Conservation (phyloP, 2,329 filamentous ascomycete species). For the Magnaporthiopsis poae region DNA sequence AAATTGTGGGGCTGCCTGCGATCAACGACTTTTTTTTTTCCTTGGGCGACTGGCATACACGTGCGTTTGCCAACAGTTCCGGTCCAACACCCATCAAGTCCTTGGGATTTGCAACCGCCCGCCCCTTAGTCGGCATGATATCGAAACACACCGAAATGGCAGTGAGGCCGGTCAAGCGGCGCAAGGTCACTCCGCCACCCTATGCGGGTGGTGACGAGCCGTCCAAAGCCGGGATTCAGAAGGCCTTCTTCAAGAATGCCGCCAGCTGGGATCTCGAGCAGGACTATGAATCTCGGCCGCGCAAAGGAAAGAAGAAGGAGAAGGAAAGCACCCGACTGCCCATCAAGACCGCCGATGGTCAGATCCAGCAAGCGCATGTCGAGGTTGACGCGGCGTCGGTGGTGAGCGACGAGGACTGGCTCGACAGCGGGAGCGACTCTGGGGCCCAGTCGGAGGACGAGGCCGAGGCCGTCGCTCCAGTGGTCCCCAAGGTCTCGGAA, state of each 20-base stretch:
- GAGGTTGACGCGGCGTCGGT: conserved; percentile 51
- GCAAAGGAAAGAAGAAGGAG: conserved; percentile 66
- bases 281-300: conserved; percentile 71
- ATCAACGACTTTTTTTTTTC: not conserved
- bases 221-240: conserved; percentile 34
- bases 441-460: conserved; percentile 11
- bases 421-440: conserved; percentile 39
- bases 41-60: not conserved
- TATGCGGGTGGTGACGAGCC: conserved; percentile 33
- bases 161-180: conserved; percentile 42
- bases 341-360: conserved; percentile 75
- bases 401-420: conserved; percentile 53
- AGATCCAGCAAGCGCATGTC: conserved; percentile 37
- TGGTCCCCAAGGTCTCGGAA: conserved; percentile 57
- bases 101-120: not conserved
- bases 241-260: conserved; percentile 62
- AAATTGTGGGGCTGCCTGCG: no score
- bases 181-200: conserved; percentile 46
- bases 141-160: conserved; percentile 28
- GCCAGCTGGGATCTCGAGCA: conserved; percentile 85
- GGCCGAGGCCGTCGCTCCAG: conserved; percentile 34
- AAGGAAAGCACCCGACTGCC: conserved; percentile 67
- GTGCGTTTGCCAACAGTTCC: not conserved
- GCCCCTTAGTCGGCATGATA: not conserved
- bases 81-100: not conserved